Evolutionary conservation across 495 filamentous ascomycete species (phyloP).

Genomic region (Trichocladium uniseriatum): DNA sequence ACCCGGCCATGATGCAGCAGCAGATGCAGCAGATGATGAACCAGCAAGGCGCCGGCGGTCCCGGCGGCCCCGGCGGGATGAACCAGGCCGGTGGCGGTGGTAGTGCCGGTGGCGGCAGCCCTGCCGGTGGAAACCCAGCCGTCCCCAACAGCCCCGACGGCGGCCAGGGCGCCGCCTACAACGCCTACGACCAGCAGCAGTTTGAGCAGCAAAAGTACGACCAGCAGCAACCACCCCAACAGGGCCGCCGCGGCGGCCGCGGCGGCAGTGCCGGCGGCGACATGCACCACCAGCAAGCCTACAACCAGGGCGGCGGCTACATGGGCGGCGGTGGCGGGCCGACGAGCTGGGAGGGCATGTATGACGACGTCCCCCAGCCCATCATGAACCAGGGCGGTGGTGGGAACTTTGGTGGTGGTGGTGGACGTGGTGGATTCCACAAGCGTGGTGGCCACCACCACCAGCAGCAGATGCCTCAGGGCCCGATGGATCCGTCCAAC

Average conservation of each 20-base stretch:
- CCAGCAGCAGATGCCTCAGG: slow-evolving; percentile 21
- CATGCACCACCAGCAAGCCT: slow-evolving; percentile 19
- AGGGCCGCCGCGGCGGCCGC: slow-evolving; percentile 28
- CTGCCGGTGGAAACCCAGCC: slow-evolving; percentile 2
- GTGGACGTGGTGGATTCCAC: slow-evolving; percentile 43
- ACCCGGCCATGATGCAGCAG: slow-evolving; percentile 72
- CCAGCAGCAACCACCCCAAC: slow-evolving; percentile 27
- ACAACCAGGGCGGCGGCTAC: slow-evolving; percentile 32
- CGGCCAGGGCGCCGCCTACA: slow-evolving; percentile 18
- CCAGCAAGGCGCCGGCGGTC: slow-evolving; percentile 44
- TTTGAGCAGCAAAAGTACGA: slow-evolving; percentile 88
- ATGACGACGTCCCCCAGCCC: slow-evolving; percentile 92
- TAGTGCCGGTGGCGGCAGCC: not conserved
- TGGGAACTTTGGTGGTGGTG: slow-evolving; percentile 41
- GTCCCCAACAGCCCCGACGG: not conserved
- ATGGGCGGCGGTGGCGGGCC: slow-evolving; percentile 36
- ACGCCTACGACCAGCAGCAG: slow-evolving; percentile 49
- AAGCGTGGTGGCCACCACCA: slow-evolving; percentile 23
- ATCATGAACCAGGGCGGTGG: slow-evolving; percentile 54
- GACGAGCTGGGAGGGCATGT: slow-evolving; percentile 98
- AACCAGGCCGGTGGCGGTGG: slow-evolving; percentile 1
- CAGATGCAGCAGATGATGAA: slow-evolving; percentile 85
- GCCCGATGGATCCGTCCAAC: slow-evolving; percentile 32
- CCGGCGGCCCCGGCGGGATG: slow-evolving; percentile 17
- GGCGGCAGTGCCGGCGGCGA: too few relatives aligned